Conservation (phyloP, 1,139 yeast species). For the Candida pseudoviswanathii region DNA sequence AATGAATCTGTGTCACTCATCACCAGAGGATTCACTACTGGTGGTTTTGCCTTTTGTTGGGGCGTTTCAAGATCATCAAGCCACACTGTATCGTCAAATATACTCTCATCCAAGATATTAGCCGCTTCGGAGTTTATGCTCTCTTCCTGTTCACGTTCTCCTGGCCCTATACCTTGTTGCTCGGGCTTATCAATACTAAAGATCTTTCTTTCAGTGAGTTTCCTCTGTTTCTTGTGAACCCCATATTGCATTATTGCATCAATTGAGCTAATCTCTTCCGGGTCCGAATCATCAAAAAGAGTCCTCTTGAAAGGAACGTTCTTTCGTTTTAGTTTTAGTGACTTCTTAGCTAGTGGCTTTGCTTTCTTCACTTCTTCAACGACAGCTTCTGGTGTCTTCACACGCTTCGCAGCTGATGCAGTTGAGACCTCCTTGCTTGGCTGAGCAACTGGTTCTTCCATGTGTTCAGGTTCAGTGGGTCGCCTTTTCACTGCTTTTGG, state of each 20-base stretch:
- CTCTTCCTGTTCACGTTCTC: not conserved
- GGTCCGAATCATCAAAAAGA: conserved; percentile 6
- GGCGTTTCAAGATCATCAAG: too few species aligned
- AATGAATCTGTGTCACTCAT: not conserved
- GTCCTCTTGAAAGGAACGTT: conserved; percentile 1
- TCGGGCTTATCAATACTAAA: not conserved
- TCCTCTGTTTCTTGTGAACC: not conserved
- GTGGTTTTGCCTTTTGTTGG: too few species aligned
- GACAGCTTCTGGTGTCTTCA: not conserved
- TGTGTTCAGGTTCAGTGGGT: not conserved
- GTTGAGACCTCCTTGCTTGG: too few species aligned
- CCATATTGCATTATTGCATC: not conserved
- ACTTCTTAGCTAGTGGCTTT: not conserved
- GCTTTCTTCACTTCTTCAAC: not conserved
- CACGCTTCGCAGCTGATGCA: too few species aligned
- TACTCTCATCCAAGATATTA: not conserved
- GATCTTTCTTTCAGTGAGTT: not conserved
- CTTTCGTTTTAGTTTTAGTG: not conserved
- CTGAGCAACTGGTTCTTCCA: not conserved
- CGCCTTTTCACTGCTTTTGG: not conserved
- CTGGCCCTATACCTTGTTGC: not conserved
- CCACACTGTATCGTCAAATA: not conserved
- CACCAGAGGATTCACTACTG: not conserved
- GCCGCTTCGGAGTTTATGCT: not conserved
- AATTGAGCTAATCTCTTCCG: not conserved